phyloP scores from a whole-genome alignment of 441 rosid genomes.

The Mallotus repandus region DNA sequence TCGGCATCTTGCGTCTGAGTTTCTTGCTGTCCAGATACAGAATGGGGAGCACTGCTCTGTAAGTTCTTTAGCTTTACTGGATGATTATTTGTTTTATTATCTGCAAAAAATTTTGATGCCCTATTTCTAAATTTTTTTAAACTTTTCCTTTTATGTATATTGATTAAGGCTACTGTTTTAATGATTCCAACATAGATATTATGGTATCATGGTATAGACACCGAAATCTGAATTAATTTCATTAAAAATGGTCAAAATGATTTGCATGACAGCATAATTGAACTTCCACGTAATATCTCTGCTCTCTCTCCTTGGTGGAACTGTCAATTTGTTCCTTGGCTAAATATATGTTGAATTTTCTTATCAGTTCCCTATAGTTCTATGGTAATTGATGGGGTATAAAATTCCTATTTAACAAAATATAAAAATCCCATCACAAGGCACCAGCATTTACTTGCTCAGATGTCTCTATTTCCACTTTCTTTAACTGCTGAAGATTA shows the following conservation, averaged over 20 bases:
- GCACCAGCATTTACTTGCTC: background rate
- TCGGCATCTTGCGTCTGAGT: constrained; percentile 74
- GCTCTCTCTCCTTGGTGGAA: too few species aligned
- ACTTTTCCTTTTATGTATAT: background rate
- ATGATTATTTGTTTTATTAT: background rate
- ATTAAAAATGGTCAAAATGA: background rate
- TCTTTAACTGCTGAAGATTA: too few species aligned
- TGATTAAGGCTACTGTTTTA: background rate
- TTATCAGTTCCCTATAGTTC: too few species aligned
- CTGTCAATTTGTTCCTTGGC: too few species aligned
- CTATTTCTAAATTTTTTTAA: background rate
- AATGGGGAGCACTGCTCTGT: constrained; percentile 96
- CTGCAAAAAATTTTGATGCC: background rate
- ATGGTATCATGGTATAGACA: background rate
- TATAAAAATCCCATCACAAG: background rate
- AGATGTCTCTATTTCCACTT: too few species aligned
- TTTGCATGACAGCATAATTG: too few species aligned
- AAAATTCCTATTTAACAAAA: too few species aligned
- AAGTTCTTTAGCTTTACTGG: constrained; percentile 32
- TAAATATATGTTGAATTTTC: too few species aligned
- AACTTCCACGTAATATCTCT: too few species aligned
- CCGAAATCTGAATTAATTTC: background rate
- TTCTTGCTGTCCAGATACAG: constrained; percentile 78
- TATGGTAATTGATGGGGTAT: too few species aligned
- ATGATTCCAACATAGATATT: background rate